Conservation (phyloP, 2,329 filamentous ascomycete genomes). For the Alternaria sp. region DNA sequence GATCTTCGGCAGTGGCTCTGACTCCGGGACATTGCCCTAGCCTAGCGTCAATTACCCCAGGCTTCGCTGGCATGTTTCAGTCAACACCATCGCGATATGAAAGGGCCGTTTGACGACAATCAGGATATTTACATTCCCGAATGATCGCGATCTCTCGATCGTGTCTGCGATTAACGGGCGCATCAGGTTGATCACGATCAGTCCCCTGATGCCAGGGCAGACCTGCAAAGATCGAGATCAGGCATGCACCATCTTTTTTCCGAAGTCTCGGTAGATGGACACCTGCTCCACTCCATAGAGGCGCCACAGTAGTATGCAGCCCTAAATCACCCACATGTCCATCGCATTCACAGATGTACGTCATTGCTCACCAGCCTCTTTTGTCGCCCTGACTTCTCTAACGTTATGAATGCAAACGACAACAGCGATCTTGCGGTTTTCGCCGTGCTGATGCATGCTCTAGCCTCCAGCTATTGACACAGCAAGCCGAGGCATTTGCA, state of each 20-base stretch:
- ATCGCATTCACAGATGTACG: background rate
- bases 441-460: background rate
- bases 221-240: background rate
- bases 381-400: background rate
- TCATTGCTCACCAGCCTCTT: background rate
- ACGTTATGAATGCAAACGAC: background rate
- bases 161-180: background rate
- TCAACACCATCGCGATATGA: slow-evolving; percentile 3
- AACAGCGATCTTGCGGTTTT: background rate
- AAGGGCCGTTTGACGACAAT: background rate
- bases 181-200: background rate
- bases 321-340: background rate
- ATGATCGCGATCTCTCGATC: slow-evolving; percentile 1
- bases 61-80: slow-evolving; percentile 24
- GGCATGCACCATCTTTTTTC: background rate
- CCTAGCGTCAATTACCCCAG: slow-evolving; percentile 5
- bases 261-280: slow-evolving; percentile 3
- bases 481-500: background rate
- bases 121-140: background rate
- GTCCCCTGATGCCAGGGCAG: background rate
- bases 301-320: slow-evolving; percentile 6
- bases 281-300: background rate
- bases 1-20: slow-evolving; percentile 8
- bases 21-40: background rate
- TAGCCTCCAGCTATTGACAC: background rate